Conservation (phyloP, 441 rosid genomes). For the Macaranga tanarius region DNA sequence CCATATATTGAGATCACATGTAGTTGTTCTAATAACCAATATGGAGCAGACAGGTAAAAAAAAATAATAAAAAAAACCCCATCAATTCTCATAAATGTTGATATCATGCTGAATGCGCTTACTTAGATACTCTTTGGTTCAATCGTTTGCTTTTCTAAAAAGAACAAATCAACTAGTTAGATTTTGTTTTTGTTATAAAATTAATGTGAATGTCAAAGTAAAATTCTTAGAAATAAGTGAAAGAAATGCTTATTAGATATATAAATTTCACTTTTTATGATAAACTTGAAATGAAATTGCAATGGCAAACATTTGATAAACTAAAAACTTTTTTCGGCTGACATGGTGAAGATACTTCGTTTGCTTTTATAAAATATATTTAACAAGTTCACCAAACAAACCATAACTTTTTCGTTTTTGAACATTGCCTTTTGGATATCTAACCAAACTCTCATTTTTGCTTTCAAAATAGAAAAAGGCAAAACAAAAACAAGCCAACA, state of each 20-base stretch:
- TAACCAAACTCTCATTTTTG: background rate
- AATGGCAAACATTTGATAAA: too few species aligned
- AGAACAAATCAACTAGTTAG: too few species aligned
- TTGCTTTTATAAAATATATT: background rate
- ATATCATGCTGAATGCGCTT: background rate
- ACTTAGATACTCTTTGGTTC: background rate
- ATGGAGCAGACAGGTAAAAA: background rate
- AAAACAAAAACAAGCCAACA: background rate
- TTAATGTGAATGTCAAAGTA: background rate
- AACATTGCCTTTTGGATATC: background rate
- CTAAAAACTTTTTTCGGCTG: background rate
- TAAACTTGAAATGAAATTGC: background rate
- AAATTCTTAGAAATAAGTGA: background rate
- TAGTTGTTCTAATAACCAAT: background rate
- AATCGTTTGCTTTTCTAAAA: background rate
- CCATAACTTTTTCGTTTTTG: background rate
- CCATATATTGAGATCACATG: background rate
- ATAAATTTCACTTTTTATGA: background rate
- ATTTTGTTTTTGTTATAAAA: too few species aligned
- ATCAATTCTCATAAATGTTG: background rate
- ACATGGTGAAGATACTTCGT: background rate
- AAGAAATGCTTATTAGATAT: background rate
- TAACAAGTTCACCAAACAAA: background rate
- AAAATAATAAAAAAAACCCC: background rate
- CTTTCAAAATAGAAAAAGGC: background rate